Base-by-base conservation (phyloP, 2,329 filamentous ascomycete genomes). In the Helminthosporium solani region DNA sequence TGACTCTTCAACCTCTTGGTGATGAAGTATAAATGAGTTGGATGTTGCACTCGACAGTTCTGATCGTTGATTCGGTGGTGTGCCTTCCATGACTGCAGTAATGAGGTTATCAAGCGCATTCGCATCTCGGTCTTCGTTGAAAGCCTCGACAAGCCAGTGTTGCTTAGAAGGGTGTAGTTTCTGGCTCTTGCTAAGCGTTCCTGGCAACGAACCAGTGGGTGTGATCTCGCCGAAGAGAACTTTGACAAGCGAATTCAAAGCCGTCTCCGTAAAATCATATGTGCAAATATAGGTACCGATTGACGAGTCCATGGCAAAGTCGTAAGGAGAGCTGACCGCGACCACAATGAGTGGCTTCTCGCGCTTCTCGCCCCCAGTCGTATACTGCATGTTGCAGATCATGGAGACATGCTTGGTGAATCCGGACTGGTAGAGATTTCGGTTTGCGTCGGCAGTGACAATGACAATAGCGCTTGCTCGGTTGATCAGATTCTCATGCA, bases 381-480 rank as follows among this genome's bases (percentile, higher is more conserved):
- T 82, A 51, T 75, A 77, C 46, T 90, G 79, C 82, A 90, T 87
- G 18, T 88, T 89, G 71, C 91, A 96, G 72, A 96, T 92, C 86
- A 95, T 94, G 11, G 91, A 87, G 7, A 96, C 88, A 56, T 97
- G 92, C 67, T 96, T 97, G 2, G 92, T 92, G 66, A 97, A 97
- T 0, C 90, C 90, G 40, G 90, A 84, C 67, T 97, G 92, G 64
- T 96, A 97, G 12, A 95, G 74, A 63, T 97, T 96, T 33, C 91
- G 81, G 64, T 96, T 96, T 1, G 91, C 91, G 71, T 97, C 92
- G 8, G 92, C 92, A 0, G 92, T 96, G 25, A 96, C 81, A 40
- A 96, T 85, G 52, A 97, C 87, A 52, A 96, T 90, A 3, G 88
- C 89, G 41, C 87, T 89, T 9, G 91, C 90, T 57, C 90, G 80